Evolutionary conservation across 495 filamentous ascomycete genomes (phyloP), one percentile per base, ranked within the genome.

Genomic region (Annulohypoxylon maeteangense): DNA sequence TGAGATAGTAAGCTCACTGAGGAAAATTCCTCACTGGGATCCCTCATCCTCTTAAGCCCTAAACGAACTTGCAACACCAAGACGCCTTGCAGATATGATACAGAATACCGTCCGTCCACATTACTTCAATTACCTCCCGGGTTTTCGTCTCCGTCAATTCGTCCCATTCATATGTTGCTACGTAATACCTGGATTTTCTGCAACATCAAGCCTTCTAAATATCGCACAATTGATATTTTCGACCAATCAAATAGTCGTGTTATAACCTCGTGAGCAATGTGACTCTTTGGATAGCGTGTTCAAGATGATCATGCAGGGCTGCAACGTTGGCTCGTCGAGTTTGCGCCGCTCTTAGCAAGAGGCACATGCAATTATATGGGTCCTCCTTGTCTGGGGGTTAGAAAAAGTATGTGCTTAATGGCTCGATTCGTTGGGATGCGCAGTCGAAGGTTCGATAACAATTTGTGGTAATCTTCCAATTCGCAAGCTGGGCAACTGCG

Each of bases 381-480:
- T 14, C 23, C 27, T 40, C 32, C 32, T 12, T 29, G 18, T 38
- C 22, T 25, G n/a, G 8, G 32, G 8, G 7, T 38, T 29, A 29
- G 3, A n/a, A 25, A 38, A 34, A 44, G 40, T 1, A 22, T 45
- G 22, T 18, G 3, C 31, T 64, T 29, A 70, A 14, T 16, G 67
- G 7, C 62, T 20, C 7, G 56, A 16, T 8, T 70, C 61, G 25
- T 50, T 60, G 1, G 81, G 77, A 60, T 70, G 71, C 23, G 81
- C 81, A n/a, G 80, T 83, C 23, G 79, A 82, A 34, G 84, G 82
- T 66, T 87, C 84, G 36, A 87, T 83, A 44, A 85, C 80, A 67
- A 87, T 87, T 62, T 80, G 78, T 23, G 85, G 85, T 34, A 87
- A 74, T 51, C 67, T 75, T 38, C 54, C 60, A 20, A 87, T 75